Base-by-base conservation (phyloP, 257 asterid genomes). In the Ballota nigra region DNA sequence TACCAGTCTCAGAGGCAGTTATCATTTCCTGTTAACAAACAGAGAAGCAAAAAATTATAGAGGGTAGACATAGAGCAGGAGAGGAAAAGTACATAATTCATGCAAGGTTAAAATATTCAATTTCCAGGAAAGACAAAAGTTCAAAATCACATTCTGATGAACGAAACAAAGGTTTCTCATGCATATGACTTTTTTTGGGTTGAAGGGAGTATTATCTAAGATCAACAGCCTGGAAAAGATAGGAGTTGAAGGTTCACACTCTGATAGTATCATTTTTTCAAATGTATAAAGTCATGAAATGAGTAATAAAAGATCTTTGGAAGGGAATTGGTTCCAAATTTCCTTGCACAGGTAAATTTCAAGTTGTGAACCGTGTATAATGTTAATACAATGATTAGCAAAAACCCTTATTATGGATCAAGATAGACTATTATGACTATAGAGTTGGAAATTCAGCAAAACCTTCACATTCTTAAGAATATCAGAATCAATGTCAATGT, bases 391-490 rank as follows among this genome's bases (percentile, higher is more conserved):
- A 16, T 41, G n/a, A 52, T 63, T 52, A 77, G 66, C 72, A 47
- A 49, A 13, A 28, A 64, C 40, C 63, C 59, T 20, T 78, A 23
- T 47, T 45, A 55, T 59, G 28, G 62, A 60, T 15, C 45, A 38
- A 20, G 33, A 31, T 19, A 69, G n/a, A 26, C 60, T 24, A 63
- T 12, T 31, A 61, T 28, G 11, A 68, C 22, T 57, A 73, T 58
- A 22, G 58, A 5, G 67, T 59, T 41, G 34, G 59, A 72, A 12
- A 15, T 31, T 63, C 47, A 70, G 59, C 64, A 63, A 79, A 41
- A 92, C 98, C 98, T 92, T 83, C 78, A 86, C 97, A 84, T 81
- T 88, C 70, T 79, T 88, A 41, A 84, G 82, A 29, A 63, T 38
- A 26, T 75, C 94, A 74, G 89, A 36, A 31, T 66, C 87, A 82